Base-by-base conservation (phyloP, 176 grass and related monocot genomes). In the Triticum turgidum region DNA sequence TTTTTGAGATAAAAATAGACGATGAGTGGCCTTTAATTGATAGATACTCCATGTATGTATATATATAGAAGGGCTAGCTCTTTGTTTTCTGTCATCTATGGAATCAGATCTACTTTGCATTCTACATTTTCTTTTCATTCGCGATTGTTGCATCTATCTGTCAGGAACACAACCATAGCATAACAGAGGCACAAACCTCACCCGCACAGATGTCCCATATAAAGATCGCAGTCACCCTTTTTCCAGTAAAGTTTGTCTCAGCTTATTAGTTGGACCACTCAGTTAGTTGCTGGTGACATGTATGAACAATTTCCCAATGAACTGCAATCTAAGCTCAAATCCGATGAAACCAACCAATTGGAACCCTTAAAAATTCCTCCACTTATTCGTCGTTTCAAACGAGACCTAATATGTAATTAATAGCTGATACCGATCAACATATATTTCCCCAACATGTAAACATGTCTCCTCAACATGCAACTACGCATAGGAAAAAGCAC, bases 71-170 rank as follows among this genome's bases (percentile, higher is more conserved):
- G 42, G 41, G 41, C 41, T 69, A 54, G 42, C 65, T 17, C 44
- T 82, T 34, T 21, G 13, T 54, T 82, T 70, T 5, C 29, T 15
- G 3, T 34, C 51, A 79, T 54, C 44, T 25, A 9, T 38, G 45
- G 30, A 56, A 82, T 56, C 65, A 69, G 44, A 82, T 82, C 30
- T 70, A 38, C 80, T 25, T 82, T 70, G 69, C 80, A 58, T 38
- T 30, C 44, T 30, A 52, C 15, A 76, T 76, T 49, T 76, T 27
- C 13, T 5, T 76, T 52, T 76, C 44, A 10, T 20, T 32, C 27
- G 44, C 1, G 73, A 76, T 38, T 58, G 21, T 17, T 25, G 80
- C 38, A 82, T 82, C 47, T 32, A 27, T 70, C 11, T 82, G 44
- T 38, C n/a, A 82, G 30, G 65, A 70, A 11, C 29, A 38, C 80